Base-by-base conservation (phyloP, 805 yeast genomes). In the Suhomyces canberraensis region DNA sequence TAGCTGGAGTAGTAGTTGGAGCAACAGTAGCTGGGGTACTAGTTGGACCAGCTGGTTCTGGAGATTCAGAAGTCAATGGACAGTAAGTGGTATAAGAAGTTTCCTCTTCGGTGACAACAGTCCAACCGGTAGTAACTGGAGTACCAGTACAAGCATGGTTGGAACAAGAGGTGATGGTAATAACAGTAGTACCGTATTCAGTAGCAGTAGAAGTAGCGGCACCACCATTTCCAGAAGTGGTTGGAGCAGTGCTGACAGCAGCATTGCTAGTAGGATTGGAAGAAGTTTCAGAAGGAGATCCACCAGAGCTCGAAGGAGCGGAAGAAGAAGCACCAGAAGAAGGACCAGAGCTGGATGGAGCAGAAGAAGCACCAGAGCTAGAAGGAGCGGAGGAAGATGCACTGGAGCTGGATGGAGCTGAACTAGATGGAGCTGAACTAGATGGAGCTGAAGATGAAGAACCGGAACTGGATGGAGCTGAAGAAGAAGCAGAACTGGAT, bases 151-250 rank as follows among this genome's bases (percentile, higher is more conserved):
- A 64, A 29, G 37, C 46, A 54, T 59, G 37, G 41, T 54, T 54
- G 14, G 58, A 45, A 48, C 71, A 65, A 35, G 65, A 54, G 36
- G 69, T 60, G 43, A 59, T 51, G 42, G 66, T 62, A 32, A 61
- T 41, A 32, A 58, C 44, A 20, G 63, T 59, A 36, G 67, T 58
- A 30, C 29, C 40, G 31, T 41, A 28, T 8, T 19, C 34, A 21
- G 57, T 36, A 27, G 50, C 33, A 18, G 61, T 58, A 27, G 64
- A 54, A 17, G 16, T 22, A 16, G 16, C 29, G 8, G 19, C 25
- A 17, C 11, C 50, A 52, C 52, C 56, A 33, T 54, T 35, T 54
- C 45, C 50, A 2, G 38, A 17, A 21, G 42, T 32, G 31, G 42
- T 27, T 29, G 35, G 22, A 21, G 19, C 21, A 16, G 31, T 28